Evolutionary conservation across 257 asterid genomes (phyloP), one percentile per base, ranked within the genome.

Genomic region (Henckelia pumila): DNA sequence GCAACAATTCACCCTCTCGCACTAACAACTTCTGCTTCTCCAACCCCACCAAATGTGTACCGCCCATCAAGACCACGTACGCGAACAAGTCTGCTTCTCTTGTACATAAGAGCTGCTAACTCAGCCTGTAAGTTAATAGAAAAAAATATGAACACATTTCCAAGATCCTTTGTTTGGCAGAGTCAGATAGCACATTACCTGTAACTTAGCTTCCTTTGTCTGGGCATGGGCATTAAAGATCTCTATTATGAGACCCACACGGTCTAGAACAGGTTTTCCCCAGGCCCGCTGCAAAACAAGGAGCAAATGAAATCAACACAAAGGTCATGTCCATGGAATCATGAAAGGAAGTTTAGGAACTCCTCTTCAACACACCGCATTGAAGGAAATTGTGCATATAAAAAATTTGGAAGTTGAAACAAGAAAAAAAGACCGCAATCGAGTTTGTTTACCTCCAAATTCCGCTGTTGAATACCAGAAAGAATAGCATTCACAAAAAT

Each of bases 191-290:
- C 50, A 44, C 13, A 63, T 56, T 59, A 88, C 99, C 92, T 93
- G 97, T 66, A 91, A 76, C 76, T 88, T 94, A 61, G 95, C 99
- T 80, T 94, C 99, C 83, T 94, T 94, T 52, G 99, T 94, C 80
- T 87, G 96, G 67, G 99, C 99, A 83, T 91, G 99, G 67, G 99
- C 99, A 78, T 91, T 88, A 70, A 94, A 94, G 74, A 94, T 91
- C 81, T 88, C 96, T 77, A 93, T 90, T 66, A 94, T 94, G 64
- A 94, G 90, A 66, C 96, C 92, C 44, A 94, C 85, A 23, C 96
- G 95, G 79, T 90, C 99, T 72, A 94, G 68, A 84, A 94, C 96
- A 80, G 96, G 99, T 76, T 77, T 94, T 5, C 69, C 88, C 99
- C 99, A 94, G 22, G 66, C 74, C 63, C 82, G 73, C 99, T 94